Base-by-base conservation (phyloP, 2,329 filamentous ascomycete genomes). In the Pseudomassariella vexata region DNA sequence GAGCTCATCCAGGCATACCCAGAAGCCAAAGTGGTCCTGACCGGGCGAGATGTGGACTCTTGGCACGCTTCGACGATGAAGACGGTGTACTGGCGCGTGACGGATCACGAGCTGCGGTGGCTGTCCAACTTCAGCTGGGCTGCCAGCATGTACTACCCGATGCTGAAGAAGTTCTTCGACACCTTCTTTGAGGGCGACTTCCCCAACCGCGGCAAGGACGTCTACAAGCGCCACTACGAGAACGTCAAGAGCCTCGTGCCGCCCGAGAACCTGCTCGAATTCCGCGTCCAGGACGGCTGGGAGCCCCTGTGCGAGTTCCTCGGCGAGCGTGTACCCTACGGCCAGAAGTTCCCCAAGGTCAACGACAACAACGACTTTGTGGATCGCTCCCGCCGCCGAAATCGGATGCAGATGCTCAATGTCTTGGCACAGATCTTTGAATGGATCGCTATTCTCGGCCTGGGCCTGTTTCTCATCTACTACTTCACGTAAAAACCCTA, bases 1-100 rank as follows among this genome's bases (percentile, higher is more conserved):
- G 80, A 85, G 53, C 65, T 85, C 39, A 79, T 84, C 40, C 73
- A 79, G 48, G 76, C 78, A 11, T 85, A 85, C 51, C 81, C 81
- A 2, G 76, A 84, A 34, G 81, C 81, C 36, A 85, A 85, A 57
- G 73, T 85, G 33, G 69, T 86, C 29, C 62, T 85, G 40, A 81
- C 77, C 10, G 79, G 70, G 36, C 71, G 79, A 27, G 76, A 82
- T 36, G 73, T 82, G 22, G 66, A 83, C 52, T 72, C 73, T 24
- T 84, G 79, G 31, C 59, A 68, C 48, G 60, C 61, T 10, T 77
- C 75, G 26, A 77, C 76, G 14, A 73, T 79, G 70, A 77, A 76
- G 57, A 83, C 79, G 5, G 76, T 82, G 19, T 73, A 73, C 62
- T 81, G 77, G 78, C 73, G 78, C 32, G 76, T 70, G 30, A 79